A percentile compares a stretch with the other conserved stretches of the same genome.
Conservation (phyloP, 192 early-diverging fungal species). For the Backusella mclennaniae region DNA sequence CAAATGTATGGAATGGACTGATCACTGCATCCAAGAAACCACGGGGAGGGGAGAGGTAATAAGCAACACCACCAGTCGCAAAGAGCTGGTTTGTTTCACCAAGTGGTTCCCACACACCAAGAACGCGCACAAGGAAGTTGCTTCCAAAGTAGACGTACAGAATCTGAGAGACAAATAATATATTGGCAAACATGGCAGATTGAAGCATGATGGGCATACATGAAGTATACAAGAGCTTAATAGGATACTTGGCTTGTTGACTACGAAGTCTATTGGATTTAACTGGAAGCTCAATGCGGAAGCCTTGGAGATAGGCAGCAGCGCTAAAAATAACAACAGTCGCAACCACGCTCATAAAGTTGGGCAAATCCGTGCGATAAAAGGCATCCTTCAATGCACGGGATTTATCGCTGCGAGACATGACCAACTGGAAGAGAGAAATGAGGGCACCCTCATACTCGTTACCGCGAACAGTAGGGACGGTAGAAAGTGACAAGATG, state of each 20-base stretch:
- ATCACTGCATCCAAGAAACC: constrained; percentile 73
- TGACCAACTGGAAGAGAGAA: constrained; percentile 90
- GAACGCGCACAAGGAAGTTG: constrained; percentile 87
- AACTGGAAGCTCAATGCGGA: constrained; percentile 99
- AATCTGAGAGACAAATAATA: constrained; percentile 97
- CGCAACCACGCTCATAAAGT: constrained; percentile 87
- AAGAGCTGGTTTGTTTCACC: constrained; percentile 92
- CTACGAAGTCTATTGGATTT: constrained; percentile 94
- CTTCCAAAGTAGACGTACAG: constrained; percentile 95
- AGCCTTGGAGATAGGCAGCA: constrained; percentile 96
- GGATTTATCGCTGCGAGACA: constrained; percentile 94
- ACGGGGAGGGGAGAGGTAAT: constrained; percentile 96
- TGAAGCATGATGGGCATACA: constrained; percentile 99
- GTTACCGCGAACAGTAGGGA: constrained; percentile 94
- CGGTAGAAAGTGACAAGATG: constrained; percentile 92
- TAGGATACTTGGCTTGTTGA: constrained; percentile 94
- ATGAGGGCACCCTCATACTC: constrained; percentile 99
- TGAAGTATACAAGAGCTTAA: constrained; percentile 99
- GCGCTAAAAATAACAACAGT: constrained; percentile 83
- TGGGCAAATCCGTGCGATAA: constrained; percentile 83
- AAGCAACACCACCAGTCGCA: constrained; percentile 90
- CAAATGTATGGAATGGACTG: constrained; percentile 92
- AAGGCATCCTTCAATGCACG: constrained; percentile 96
- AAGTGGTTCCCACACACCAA: constrained; percentile 96
- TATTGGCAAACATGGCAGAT: constrained; percentile 92